Conservation (phyloP, 2,329 filamentous ascomycete species). For the Pestalotiopsis fici region DNA sequence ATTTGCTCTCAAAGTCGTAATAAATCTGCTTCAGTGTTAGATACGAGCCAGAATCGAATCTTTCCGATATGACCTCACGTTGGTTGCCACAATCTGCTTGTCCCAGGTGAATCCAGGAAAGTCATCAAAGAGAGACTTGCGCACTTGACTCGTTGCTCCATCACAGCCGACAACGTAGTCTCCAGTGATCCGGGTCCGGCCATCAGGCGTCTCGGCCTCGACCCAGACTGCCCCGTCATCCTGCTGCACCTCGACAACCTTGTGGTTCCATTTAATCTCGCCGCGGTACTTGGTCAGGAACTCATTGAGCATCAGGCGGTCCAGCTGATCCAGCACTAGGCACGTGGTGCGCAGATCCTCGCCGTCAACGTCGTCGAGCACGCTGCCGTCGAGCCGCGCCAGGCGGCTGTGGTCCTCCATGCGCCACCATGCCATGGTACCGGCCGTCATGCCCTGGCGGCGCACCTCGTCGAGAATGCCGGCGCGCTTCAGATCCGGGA, state of each 20-base stretch:
- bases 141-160: slow-evolving; percentile 49
- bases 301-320: slow-evolving; percentile 43
- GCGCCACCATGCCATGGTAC: slow-evolving; percentile 40
- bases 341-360: slow-evolving; percentile 41
- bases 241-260: slow-evolving; percentile 47
- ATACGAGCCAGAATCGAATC: too few species aligned
- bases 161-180: slow-evolving; percentile 61
- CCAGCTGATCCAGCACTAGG: slow-evolving; percentile 42
- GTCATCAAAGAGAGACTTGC: slow-evolving; percentile 51
- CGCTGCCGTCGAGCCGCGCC: slow-evolving; percentile 34
- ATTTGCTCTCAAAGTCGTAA: slow-evolving; percentile 57
- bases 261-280: slow-evolving; percentile 45
- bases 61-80: slow-evolving; percentile 41
- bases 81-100: slow-evolving; percentile 62
- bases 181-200: slow-evolving; percentile 37
- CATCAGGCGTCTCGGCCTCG: slow-evolving; percentile 39
- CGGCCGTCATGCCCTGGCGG: slow-evolving; percentile 36
- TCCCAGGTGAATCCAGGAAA: slow-evolving; percentile 63
- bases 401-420: slow-evolving; percentile 34
- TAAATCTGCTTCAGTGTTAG: slow-evolving; percentile 47
- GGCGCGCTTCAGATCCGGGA: slow-evolving; percentile 59
- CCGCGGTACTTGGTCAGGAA: slow-evolving; percentile 35
- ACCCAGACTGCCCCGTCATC: slow-evolving; percentile 45
- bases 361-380: slow-evolving; percentile 36
- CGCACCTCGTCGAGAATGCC: slow-evolving; percentile 50